Percentiles rank a stretch among this genome's conserved stretches.
Evolutionary conservation across 441 rosid genomes (phyloP).

Genomic region (Macaranga tanarius): DNA sequence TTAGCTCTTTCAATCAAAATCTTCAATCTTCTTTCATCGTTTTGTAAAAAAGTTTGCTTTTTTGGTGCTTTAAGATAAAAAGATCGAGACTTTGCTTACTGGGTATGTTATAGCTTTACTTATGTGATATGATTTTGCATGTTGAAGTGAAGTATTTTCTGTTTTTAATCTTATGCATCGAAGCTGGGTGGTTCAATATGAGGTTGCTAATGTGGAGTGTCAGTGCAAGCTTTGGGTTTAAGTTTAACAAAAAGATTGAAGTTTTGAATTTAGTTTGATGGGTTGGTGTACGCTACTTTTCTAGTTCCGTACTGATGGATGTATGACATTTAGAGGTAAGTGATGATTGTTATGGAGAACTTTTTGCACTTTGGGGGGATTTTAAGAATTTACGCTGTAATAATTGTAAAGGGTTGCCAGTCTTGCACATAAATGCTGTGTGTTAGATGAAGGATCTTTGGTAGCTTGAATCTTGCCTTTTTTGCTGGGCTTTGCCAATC

Average conservation of each 20-base stretch:
- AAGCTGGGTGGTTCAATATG: slow-evolving; percentile 12
- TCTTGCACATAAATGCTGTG: slow-evolving; percentile 28
- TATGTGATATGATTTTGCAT: slow-evolving; percentile 19
- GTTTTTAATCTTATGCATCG: slow-evolving; percentile 16
- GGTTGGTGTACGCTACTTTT: slow-evolving; percentile 27
- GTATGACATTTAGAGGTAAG: slow-evolving; percentile 18
- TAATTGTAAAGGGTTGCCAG: slow-evolving; percentile 17
- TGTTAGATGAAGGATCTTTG: slow-evolving; percentile 29
- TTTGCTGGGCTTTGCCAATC: slow-evolving; percentile 15
- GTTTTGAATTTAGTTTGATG: slow-evolving; percentile 25
- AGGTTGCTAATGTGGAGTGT: slow-evolving; percentile 16
- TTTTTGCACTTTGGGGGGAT: slow-evolving; percentile 18
- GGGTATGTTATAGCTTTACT: slow-evolving; percentile 19
- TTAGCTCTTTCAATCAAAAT: slow-evolving; percentile 15
- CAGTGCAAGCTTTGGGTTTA: slow-evolving; percentile 9
- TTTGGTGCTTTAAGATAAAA: slow-evolving; percentile 25
- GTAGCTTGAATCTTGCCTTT: slow-evolving; percentile 34
- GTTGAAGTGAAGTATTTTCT: slow-evolving; percentile 17
- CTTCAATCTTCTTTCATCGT: slow-evolving; percentile 8
- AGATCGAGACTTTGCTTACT: slow-evolving; percentile 23
- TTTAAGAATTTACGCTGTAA: slow-evolving; percentile 22
- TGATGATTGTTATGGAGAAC: slow-evolving; percentile 19
- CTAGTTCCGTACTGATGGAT: slow-evolving; percentile 23
- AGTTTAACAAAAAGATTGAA: slow-evolving; percentile 20
- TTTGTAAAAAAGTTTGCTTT: slow-evolving; percentile 28